Base-by-base conservation (phyloP, 208 protist genomes). In the Porcisia hertigi region DNA sequence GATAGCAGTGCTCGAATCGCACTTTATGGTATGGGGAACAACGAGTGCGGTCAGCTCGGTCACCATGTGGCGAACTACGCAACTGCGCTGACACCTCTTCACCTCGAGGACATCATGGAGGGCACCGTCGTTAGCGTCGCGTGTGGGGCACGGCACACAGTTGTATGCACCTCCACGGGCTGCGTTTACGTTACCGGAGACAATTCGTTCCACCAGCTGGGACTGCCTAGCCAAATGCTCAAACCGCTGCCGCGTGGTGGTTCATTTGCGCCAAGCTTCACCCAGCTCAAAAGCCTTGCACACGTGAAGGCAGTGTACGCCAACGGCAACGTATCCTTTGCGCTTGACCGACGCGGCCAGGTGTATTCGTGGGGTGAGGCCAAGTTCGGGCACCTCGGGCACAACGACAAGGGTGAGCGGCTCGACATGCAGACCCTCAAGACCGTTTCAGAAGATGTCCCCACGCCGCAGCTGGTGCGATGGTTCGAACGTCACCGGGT, bases 351-450 rank as follows among this genome's bases (percentile, higher is more conserved):
- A 12, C 83, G 82, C 34, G 92, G 92, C 3, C 75, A 85, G 52
- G 63, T 96, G 45, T 96, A 89, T 76, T 90, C 83, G 65, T 96
- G 92, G 89, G 92, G 92, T 25, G 86, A 92, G 71, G 81, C 88
- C 43, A 86, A 90, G 80, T 85, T 86, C 62, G 92, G 92, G 16
- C 89, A 96, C 65, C 85, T 96, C 41, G 82, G 87, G 39, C 92
- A 94, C 82, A 84, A 87, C 74, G 84, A 90, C 73, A 84, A 69
- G 36, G 92, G 89, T 14, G 86, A 92, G 75, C 85, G 86, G 36
- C 69, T 93, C 39, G 87, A 91, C 75, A 70, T 79, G 54, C 66
- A 88, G 57, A 92, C 88, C 53, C 78, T 95, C 45, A 86, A 89
- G 77, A 75, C 77, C n/a, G 81, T 91, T 43, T 81, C 84, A 8